These are phyloP conservation scores for Gilbertella persicaria DNA, from an alignment of 371 early-diverging fungal genomes.

Conservation along the genomic window DNA sequence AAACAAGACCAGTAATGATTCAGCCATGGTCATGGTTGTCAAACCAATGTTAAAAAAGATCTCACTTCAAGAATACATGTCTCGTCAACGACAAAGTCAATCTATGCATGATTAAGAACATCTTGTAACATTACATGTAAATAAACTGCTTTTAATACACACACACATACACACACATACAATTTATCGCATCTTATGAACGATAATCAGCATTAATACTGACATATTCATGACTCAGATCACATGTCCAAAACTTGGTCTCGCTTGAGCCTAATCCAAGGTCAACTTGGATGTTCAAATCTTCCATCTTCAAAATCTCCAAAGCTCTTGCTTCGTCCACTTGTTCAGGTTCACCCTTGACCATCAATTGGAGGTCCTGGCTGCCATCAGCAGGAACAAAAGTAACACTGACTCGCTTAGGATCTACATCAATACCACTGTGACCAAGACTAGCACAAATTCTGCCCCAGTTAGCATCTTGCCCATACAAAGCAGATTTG, in stretches of 20 bases:
- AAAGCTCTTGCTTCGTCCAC: conserved; percentile 79
- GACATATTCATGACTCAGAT: conserved; percentile 92
- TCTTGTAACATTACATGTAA: too few species aligned
- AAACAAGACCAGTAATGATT: too few species aligned
- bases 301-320: conserved; percentile 83
- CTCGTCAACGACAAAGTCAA: conserved; percentile 21
- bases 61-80: conserved; percentile 40
- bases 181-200: too few species aligned
- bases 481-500: conserved; percentile 93
- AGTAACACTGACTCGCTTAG: conserved; percentile 74
- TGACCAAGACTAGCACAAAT: conserved; percentile 61
- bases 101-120: conserved; percentile 19
- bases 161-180: too few species aligned
- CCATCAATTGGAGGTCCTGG: conserved; percentile 68
- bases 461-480: conserved; percentile 98
- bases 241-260: conserved; percentile 93
- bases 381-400: conserved; percentile 71
- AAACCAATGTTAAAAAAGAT: conserved; percentile 31
- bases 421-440: conserved; percentile 61
- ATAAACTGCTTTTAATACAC: too few species aligned
- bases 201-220: conserved; percentile 92
- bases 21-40: not conserved
- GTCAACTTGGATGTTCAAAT: conserved; percentile 78
- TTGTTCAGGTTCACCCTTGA: conserved; percentile 82
- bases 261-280: conserved; percentile 74